Conservation (phyloP, 352 stramenopile genomes). For the Phytophthora citricola region DNA sequence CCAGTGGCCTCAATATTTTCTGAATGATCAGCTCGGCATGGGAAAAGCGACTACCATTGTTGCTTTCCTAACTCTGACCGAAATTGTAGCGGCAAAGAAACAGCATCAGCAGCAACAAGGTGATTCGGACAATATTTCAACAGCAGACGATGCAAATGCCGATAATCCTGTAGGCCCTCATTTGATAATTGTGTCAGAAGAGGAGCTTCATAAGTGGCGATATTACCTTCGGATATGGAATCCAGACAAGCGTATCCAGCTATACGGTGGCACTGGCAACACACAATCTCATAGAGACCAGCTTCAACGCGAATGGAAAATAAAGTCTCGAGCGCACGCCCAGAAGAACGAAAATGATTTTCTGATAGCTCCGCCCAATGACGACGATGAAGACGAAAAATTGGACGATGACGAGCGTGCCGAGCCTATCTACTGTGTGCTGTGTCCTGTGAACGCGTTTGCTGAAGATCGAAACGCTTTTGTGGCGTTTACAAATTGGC, state of each 20-base stretch:
- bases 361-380: conserved; percentile 30
- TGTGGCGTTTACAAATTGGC: conserved; percentile 56
- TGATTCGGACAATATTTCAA: background rate
- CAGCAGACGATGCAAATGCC: background rate
- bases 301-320: conserved; percentile 65
- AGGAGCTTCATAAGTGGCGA: conserved; percentile 85
- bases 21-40: conserved; percentile 90
- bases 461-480: conserved; percentile 61
- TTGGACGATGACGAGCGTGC: conserved; percentile 59
- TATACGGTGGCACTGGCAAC: conserved; percentile 51
- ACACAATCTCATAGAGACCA: conserved; percentile 42
- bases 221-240: conserved; percentile 73
- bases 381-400: conserved; percentile 47
- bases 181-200: conserved; percentile 77
- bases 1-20: conserved; percentile 68
- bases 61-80: conserved; percentile 71
- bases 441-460: conserved; percentile 69
- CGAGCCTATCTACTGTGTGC: conserved; percentile 62
- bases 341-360: conserved; percentile 39
- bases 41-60: conserved; percentile 83
- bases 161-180: conserved; percentile 50
- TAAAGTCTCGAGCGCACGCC: conserved; percentile 32
- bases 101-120: conserved; percentile 11
- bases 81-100: conserved; percentile 42
- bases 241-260: conserved; percentile 56